A percentile compares a stretch with the other conserved stretches of the same genome.
phyloP scores from a whole-genome alignment of 179 eudicot genomes.

The Spergularia azorica region DNA sequence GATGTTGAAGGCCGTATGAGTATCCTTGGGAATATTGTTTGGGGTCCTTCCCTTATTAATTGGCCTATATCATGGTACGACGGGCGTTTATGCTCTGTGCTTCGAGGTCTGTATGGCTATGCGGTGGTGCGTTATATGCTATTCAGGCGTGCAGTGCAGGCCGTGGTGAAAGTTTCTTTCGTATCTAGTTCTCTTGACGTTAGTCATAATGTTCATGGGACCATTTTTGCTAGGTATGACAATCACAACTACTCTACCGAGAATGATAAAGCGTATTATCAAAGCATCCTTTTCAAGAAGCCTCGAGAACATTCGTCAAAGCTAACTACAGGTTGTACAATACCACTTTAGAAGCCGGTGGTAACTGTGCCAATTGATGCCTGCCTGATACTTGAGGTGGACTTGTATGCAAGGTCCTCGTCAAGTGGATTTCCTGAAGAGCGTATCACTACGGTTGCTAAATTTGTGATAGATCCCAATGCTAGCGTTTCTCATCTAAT shows the following conservation, averaged over 20 bases:
- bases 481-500: too few relatives aligned
- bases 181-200: not conserved
- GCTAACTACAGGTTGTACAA: too few relatives aligned
- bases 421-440: not conserved
- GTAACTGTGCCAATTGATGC: too few relatives aligned
- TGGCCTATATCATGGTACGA: not conserved
- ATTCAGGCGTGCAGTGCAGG: slow-evolving; percentile 4
- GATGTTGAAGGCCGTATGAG: not conserved
- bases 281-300: too few relatives aligned
- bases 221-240: not conserved
- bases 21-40: not conserved
- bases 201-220: not conserved
- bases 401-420: not conserved
- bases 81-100: not conserved
- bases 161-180: not conserved
- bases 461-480: too few relatives aligned
- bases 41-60: not conserved
- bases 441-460: too few relatives aligned
- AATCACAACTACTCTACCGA: slow-evolving; percentile 3
- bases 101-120: too few relatives aligned
- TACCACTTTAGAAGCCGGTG: too few relatives aligned
- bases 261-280: not conserved
- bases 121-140: too few relatives aligned
- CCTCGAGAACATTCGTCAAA: too few relatives aligned
- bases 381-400: too few relatives aligned